phyloP scores from a whole-genome alignment of 2,329 filamentous ascomycete species.

The Teratosphaeria viscida region DNA sequence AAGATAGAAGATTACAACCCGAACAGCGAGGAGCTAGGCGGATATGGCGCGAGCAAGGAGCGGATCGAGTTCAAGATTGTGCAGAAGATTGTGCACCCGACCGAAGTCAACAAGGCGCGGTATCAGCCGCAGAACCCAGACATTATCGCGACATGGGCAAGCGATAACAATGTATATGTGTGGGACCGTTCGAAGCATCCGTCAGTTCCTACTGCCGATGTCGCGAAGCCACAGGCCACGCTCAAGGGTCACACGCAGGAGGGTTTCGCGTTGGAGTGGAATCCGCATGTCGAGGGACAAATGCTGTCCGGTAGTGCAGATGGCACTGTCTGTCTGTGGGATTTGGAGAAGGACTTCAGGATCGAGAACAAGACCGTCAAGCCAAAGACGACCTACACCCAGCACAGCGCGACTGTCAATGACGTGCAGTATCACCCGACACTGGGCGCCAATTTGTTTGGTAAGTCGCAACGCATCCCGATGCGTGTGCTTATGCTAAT shows the following conservation, averaged over 20 bases:
- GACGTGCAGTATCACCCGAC: slow-evolving; percentile 93
- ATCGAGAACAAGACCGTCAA: slow-evolving; percentile 59
- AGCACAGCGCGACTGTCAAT: slow-evolving; percentile 87
- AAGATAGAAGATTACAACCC: slow-evolving; percentile 84
- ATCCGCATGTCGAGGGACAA: slow-evolving; percentile 67
- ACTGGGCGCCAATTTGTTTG: slow-evolving; percentile 66
- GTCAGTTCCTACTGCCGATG: slow-evolving; percentile 51
- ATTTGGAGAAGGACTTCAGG: slow-evolving; percentile 62
- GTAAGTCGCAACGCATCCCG: background rate
- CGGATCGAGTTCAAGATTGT: slow-evolving; percentile 82
- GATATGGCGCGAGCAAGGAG: slow-evolving; percentile 69
- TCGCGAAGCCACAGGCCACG: slow-evolving; percentile 69
- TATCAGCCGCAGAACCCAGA: slow-evolving; percentile 98
- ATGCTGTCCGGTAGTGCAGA: slow-evolving; percentile 89
- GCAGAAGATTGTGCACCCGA: slow-evolving; percentile 91
- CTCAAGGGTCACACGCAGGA: slow-evolving; percentile 77
- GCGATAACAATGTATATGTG: slow-evolving; percentile 78
- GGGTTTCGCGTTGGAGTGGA: slow-evolving; percentile 91
- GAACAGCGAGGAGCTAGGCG: slow-evolving; percentile 83
- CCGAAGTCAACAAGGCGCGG: slow-evolving; percentile 95
- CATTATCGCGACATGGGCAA: slow-evolving; percentile 85
- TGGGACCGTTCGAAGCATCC: slow-evolving; percentile 95
- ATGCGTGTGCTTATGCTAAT: background rate
- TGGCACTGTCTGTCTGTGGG: slow-evolving; percentile 84
- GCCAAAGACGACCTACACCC: slow-evolving; percentile 66